Evolutionary conservation across 164 flowering plant genomes (phyloP).

Genomic region (Liriodendron chinense): DNA sequence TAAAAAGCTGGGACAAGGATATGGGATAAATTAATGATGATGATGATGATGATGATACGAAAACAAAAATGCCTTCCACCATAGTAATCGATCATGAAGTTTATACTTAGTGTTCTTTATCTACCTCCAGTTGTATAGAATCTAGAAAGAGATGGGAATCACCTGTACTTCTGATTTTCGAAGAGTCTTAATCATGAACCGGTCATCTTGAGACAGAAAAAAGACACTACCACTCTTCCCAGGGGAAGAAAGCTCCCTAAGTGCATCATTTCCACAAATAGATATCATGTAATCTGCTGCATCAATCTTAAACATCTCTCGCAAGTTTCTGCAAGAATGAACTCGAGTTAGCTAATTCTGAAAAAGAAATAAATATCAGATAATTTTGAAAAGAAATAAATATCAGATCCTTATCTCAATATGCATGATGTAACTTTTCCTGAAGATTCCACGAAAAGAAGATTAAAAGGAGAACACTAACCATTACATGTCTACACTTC

Average conservation of each 20-base stretch:
- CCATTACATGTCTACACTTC: background rate
- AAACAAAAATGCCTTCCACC: background rate
- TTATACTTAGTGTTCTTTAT: too few relatives aligned
- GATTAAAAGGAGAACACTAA: too few relatives aligned
- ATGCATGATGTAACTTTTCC: background rate
- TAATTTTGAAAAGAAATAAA: too few relatives aligned
- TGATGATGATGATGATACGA: background rate
- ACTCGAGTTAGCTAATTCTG: background rate
- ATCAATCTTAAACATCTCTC: slow-evolving; percentile 97
- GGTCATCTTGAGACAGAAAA: slow-evolving; percentile 94
- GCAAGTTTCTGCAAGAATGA: slow-evolving; percentile 52
- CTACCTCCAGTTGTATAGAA: background rate
- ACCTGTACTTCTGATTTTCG: slow-evolving; percentile 97
- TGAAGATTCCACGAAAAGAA: background rate
- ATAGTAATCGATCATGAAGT: background rate
- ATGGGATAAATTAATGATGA: background rate
- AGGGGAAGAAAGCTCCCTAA: slow-evolving; percentile 96
- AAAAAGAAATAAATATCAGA: background rate
- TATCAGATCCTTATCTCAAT: background rate
- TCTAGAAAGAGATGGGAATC: slow-evolving; percentile 10
- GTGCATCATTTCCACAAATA: slow-evolving; percentile 96
- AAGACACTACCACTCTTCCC: slow-evolving; percentile 99
- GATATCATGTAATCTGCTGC: slow-evolving; percentile 99
- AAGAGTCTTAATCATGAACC: slow-evolving; percentile 97
- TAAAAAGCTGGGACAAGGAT: background rate